These are phyloP conservation scores for Diutina sp. DNA, from an alignment of 1,139 yeast species.

Conservation along the genomic window DNA sequence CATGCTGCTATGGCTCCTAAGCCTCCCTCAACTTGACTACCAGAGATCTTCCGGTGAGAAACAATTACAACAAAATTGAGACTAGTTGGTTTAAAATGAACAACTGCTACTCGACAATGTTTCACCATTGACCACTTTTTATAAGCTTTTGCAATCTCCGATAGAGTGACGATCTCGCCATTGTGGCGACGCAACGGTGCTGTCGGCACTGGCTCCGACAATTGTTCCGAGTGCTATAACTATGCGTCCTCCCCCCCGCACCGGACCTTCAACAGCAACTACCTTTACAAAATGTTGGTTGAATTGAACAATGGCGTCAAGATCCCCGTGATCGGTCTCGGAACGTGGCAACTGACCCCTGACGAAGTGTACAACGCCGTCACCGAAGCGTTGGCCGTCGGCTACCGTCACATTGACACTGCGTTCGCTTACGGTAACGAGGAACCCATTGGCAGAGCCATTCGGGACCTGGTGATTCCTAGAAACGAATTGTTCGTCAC, in stretches of 20 bases:
- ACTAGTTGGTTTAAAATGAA: too few species aligned
- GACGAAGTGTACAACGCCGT: slow-evolving; percentile 33
- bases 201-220: not conserved
- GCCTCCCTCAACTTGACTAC: too few species aligned
- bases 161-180: not conserved
- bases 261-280: not conserved
- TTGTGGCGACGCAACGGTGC: not conserved
- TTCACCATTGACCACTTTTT: too few species aligned
- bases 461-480: slow-evolving; percentile 25
- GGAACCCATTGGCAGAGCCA: slow-evolving; percentile 42
- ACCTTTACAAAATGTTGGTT: not conserved
- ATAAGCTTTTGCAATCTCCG: too few species aligned
- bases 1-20: too few species aligned
- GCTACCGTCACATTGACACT: slow-evolving; percentile 47
- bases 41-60: too few species aligned
- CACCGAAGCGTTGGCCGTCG: slow-evolving; percentile 17
- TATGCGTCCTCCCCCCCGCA: not conserved
- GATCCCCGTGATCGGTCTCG: slow-evolving; percentile 28
- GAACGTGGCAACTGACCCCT: slow-evolving; percentile 21
- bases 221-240: not conserved
- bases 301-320: slow-evolving; percentile 13
- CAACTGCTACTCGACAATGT: too few species aligned
- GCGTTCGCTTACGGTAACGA: slow-evolving; percentile 49
- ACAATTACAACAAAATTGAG: too few species aligned
- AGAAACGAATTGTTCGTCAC: slow-evolving; percentile 56